These are phyloP conservation scores for Tricholoma sp. DNA, from an alignment of 768 basidiomycete genomes.

Conservation along the genomic window DNA sequence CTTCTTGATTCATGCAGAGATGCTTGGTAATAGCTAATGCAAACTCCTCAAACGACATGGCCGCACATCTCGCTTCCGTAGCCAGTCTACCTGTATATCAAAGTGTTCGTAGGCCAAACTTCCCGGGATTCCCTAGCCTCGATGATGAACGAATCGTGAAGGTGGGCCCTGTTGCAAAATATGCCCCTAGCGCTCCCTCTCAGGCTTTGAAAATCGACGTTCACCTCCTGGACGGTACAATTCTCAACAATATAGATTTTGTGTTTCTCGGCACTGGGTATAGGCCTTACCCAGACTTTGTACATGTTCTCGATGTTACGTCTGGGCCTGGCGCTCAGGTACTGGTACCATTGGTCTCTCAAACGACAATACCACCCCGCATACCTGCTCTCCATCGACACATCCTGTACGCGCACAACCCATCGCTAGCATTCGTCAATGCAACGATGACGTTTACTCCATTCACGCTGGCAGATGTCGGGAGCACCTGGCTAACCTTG, in stretches of 20 bases:
- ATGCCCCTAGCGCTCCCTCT: constrained; percentile 12
- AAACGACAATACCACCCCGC: constrained; percentile 25
- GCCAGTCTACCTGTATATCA: constrained; percentile 39
- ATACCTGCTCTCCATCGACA: constrained; percentile 41
- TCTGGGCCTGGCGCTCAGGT: not conserved
- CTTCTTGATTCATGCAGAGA: constrained; percentile 23
- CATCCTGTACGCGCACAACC: constrained; percentile 41
- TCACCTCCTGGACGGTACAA: constrained; percentile 31
- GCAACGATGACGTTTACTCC: constrained; percentile 39
- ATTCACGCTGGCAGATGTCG: constrained; percentile 43
- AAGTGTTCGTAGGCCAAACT: constrained; percentile 37
- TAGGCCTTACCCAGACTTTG: constrained; percentile 33
- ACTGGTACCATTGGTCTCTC: constrained; percentile 24
- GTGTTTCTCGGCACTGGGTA: constrained; percentile 47
- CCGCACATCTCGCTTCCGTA: constrained; percentile 37
- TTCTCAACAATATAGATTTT: constrained; percentile 34
- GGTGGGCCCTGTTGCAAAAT: constrained; percentile 35
- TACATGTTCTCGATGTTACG: constrained; percentile 26
- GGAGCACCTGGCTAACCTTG: constrained; percentile 44
- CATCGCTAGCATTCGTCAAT: constrained; percentile 43
- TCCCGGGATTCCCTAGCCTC: constrained; percentile 34
- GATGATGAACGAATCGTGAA: constrained; percentile 38
- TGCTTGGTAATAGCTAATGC: constrained; percentile 46
- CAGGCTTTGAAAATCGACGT: constrained; percentile 25
- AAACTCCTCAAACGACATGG: constrained; percentile 50